phyloP scores from a whole-genome alignment of 345 rosid species.

The Euclidium syriacum region DNA sequence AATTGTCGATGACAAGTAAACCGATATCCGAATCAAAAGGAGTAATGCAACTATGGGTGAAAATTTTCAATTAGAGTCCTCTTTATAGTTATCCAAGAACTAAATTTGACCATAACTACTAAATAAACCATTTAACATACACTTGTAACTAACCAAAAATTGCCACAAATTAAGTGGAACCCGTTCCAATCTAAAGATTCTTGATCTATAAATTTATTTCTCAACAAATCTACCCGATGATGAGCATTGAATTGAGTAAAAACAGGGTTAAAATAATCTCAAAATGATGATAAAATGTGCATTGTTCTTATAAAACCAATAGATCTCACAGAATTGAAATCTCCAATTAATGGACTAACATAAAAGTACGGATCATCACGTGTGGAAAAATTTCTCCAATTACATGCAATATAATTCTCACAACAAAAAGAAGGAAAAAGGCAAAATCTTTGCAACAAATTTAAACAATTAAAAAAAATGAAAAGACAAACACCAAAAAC shows the following conservation, averaged over 20 bases:
- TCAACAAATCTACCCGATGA: neutral
- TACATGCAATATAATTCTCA: conserved; percentile 15
- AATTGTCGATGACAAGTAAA: too few relatives aligned
- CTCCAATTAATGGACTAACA: conserved; percentile 1
- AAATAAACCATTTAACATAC: neutral
- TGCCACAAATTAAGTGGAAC: neutral
- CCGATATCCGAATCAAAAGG: neutral
- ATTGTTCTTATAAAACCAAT: neutral
- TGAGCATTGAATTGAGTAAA: neutral
- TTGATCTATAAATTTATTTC: neutral
- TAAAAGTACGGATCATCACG: conserved; percentile 14
- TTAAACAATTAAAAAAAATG: neutral
- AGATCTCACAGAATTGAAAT: neutral
- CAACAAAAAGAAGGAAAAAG: neutral
- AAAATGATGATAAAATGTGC: neutral
- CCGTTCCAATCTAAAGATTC: neutral
- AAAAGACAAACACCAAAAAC: conserved; percentile 1
- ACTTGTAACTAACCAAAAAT: neutral
- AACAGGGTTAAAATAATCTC: neutral
- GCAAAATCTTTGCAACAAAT: neutral
- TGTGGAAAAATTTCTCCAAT: conserved; percentile 10
- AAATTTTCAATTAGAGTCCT: neutral
- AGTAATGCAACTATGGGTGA: neutral
- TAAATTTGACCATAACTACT: neutral
- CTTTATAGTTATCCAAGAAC: neutral